These are phyloP conservation scores for Chaetomium sp. DNA, from an alignment of 2,329 filamentous ascomycete species.

Conservation along the genomic window DNA sequence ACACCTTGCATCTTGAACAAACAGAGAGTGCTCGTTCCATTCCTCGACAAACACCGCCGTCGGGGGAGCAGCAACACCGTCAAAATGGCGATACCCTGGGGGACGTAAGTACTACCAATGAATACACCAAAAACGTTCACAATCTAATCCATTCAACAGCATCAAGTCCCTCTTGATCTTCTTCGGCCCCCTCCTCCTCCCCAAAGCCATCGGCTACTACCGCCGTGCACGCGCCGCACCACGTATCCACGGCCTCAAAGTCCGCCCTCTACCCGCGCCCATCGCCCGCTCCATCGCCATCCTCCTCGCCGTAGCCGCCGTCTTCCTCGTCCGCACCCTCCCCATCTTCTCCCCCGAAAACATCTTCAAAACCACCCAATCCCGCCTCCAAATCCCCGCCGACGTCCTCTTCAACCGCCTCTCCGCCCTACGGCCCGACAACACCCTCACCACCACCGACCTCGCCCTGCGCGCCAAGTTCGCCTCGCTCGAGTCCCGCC, in stretches of 20 bases:
- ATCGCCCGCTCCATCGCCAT: conserved; percentile 62
- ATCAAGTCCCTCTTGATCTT: conserved; percentile 60
- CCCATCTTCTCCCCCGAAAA: conserved; percentile 74
- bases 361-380: conserved; percentile 75
- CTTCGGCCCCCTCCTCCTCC: conserved; percentile 72
- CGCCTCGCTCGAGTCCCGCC: conserved; percentile 68
- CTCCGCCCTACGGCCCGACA: conserved; percentile 52
- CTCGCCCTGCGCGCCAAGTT: conserved; percentile 68
- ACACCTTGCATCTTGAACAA: conserved; percentile 28
- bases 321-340: conserved; percentile 63
- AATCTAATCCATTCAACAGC: conserved; percentile 38
- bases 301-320: conserved; percentile 47
- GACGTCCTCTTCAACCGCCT: conserved; percentile 84
- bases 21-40: not conserved
- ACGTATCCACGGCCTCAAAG: conserved; percentile 47
- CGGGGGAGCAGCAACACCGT: conserved; percentile 9
- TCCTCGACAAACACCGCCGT: conserved; percentile 12
- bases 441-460: conserved; percentile 59
- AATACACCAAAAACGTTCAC: not conserved
- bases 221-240: conserved; percentile 54
- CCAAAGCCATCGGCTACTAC: conserved; percentile 66
- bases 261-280: conserved; percentile 57
- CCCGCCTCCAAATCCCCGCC: conserved; percentile 75
- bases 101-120: conserved; percentile 46
- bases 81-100: conserved; percentile 47